Conservation (phyloP, 805 yeast genomes). For the Spathaspora hagerdaliae region DNA sequence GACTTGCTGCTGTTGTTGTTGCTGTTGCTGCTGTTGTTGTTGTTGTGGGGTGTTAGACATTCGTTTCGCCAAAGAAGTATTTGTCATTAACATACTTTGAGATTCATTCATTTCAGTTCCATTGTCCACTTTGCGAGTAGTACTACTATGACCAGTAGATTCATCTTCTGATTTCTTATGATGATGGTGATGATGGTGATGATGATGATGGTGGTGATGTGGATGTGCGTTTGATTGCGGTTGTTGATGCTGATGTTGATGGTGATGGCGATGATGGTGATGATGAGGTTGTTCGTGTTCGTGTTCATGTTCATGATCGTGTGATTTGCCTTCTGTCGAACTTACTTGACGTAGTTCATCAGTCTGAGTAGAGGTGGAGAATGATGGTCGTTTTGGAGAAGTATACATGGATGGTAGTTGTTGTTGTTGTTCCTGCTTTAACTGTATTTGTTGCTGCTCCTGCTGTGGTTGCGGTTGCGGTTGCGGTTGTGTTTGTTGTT, state of each 20-base stretch:
- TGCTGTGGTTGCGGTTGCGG: not conserved
- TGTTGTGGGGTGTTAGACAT: constrained; percentile 4
- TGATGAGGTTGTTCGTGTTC: constrained; percentile 4
- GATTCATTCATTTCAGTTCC: too few species aligned
- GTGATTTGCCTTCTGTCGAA: not conserved
- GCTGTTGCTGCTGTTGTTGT: not conserved
- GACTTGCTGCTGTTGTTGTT: not conserved
- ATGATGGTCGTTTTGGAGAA: not conserved
- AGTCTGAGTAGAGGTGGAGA: not conserved
- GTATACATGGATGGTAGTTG: not conserved
- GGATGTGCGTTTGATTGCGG: constrained; percentile 3
- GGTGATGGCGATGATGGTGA: constrained; percentile 10
- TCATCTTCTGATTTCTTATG: not conserved
- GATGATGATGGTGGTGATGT: constrained; percentile 13
- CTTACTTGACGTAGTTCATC: not conserved
- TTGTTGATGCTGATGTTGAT: constrained; percentile 12
- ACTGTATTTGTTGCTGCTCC: not conserved
- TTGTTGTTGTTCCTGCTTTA: not conserved
- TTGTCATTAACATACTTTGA: too few species aligned
- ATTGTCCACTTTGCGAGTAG: too few species aligned
- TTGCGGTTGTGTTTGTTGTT: constrained; percentile 1
- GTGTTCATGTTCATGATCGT: not conserved
- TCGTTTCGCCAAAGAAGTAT: not conserved
- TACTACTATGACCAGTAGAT: too few species aligned
- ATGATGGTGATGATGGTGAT: constrained; percentile 14